A percentile compares a stretch with the other conserved stretches of the same genome.
These are phyloP conservation scores for Bryoglossum gracile DNA, from an alignment of 495 filamentous ascomycete species.

Conservation along the genomic window DNA sequence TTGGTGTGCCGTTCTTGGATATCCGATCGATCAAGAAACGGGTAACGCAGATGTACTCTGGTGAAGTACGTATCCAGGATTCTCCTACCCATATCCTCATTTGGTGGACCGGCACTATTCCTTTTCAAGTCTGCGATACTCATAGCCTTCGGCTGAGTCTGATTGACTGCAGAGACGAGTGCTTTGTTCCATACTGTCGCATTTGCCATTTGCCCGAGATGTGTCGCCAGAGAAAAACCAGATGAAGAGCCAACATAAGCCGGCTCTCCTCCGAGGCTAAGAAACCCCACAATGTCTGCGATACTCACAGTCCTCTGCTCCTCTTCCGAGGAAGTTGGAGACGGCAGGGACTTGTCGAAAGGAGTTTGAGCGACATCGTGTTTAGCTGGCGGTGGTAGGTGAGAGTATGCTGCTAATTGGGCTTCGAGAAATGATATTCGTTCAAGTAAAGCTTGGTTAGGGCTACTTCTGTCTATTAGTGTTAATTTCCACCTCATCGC, in stretches of 20 bases:
- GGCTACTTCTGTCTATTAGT: slow-evolving; percentile 25
- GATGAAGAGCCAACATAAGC: slow-evolving; percentile 49
- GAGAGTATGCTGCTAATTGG: slow-evolving; percentile 27
- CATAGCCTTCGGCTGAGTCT: slow-evolving; percentile 25
- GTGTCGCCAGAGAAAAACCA: slow-evolving; percentile 41
- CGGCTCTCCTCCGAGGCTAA: slow-evolving; percentile 43
- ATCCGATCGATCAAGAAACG: slow-evolving; percentile 41
- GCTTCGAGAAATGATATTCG: slow-evolving; percentile 40
- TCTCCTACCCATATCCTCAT: slow-evolving; percentile 39
- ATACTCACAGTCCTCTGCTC: slow-evolving; percentile 33
- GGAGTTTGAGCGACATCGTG: slow-evolving; percentile 20
- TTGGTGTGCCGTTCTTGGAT: slow-evolving; percentile 39
- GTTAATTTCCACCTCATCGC: not conserved
- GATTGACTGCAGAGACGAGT: slow-evolving; percentile 31
- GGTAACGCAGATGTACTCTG: slow-evolving; percentile 41
- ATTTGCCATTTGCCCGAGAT: slow-evolving; percentile 48
- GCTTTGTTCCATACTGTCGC: slow-evolving; percentile 47
- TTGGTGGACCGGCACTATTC: slow-evolving; percentile 40
- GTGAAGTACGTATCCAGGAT: slow-evolving; percentile 42
- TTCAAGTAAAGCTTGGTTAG: slow-evolving; percentile 42
- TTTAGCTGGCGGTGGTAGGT: slow-evolving; percentile 20
- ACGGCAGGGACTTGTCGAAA: slow-evolving; percentile 27
- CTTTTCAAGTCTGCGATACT: slow-evolving; percentile 36
- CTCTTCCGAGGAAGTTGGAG: slow-evolving; percentile 20
- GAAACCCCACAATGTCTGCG: slow-evolving; percentile 45